Evolutionary conservation across 2,329 filamentous ascomycete genomes (phyloP), one percentile per base, ranked within the genome.

Genomic region (Lanzia echinophila): DNA sequence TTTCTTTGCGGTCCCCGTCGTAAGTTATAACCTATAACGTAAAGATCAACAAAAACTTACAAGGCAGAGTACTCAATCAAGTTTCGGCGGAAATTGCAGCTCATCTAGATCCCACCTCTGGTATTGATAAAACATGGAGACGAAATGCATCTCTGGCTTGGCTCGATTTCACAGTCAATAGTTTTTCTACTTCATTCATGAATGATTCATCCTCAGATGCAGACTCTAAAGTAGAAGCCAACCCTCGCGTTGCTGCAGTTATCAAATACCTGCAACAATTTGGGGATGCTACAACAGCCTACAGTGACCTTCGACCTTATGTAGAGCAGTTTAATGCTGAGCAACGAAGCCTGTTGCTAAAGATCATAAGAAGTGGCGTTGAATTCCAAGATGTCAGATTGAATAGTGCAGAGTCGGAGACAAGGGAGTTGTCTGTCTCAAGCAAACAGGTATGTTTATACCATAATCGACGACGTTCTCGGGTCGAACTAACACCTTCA

Each of bases 101-200:
- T 19, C 65, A 69, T 54, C 47, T 67, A 36, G 61, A 65, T 34
- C 61, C 61, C 38, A 47, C 47, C 13, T 65, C 61, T 32, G 60
- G 62, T 15, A 58, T 68, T 38, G 67, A 68, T 45, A 69, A 69
- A 41, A 66, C 62, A 22, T 68, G 63, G 61, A 62, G 60, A 55
- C 59, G 67, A 57, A 69, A 69, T 57, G 67, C 66, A 6, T 66
- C 64, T 36, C 53, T 69, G 8, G 65, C 67, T 10, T 58, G 52
- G 56, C 57, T 67, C 3, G 63, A 58, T 17, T 50, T 63, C 31
- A 51, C 56, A 17, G 65, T 67, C 39, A 58, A 60, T 36, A 55
- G 15, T 22, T 45, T 24, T 31, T 39, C 33, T 31, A 47, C 33
- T 3, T 15, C 52, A n/a, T 58, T 58, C 36, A 43, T 39, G 20